Percentiles rank a stretch among this genome's conserved stretches.
Conservation (phyloP, 1,139 yeast genomes). For the Pichia sp. region DNA sequence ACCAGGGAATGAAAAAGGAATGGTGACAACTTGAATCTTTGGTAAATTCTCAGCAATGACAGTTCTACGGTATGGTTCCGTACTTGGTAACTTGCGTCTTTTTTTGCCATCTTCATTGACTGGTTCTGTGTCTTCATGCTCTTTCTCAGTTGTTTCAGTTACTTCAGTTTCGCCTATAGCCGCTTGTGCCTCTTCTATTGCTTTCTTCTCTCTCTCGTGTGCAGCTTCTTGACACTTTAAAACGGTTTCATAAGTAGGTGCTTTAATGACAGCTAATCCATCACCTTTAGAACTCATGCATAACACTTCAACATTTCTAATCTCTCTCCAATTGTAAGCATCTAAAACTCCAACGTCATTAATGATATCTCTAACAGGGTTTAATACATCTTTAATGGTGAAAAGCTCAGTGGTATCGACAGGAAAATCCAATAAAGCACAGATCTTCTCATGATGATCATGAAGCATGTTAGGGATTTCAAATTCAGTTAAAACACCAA, state of each 20-base stretch:
- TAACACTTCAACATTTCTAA: constrained; percentile 49
- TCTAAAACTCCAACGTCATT: constrained; percentile 48
- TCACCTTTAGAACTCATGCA: constrained; percentile 73
- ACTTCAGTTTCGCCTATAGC: background rate
- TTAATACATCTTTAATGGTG: constrained; percentile 40
- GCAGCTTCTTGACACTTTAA: constrained; percentile 10
- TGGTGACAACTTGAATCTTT: constrained; percentile 40
- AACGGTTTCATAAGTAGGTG: constrained; percentile 33
- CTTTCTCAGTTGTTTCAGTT: background rate
- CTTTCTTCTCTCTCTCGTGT: constrained; percentile 10
- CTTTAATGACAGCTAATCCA: constrained; percentile 56
- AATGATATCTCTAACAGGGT: constrained; percentile 59
- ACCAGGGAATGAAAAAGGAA: constrained; percentile 88
- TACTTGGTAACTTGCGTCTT: constrained; percentile 3
- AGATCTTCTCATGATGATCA: constrained; percentile 23
- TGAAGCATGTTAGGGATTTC: constrained; percentile 62
- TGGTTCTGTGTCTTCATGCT: background rate
- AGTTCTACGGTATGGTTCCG: constrained; percentile 11
- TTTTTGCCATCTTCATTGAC: constrained; percentile 3
- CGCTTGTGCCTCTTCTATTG: background rate
- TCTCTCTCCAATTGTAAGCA: constrained; percentile 50
- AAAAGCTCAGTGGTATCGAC: constrained; percentile 25
- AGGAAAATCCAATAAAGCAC: constrained; percentile 2
- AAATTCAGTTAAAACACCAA: constrained; percentile 61
- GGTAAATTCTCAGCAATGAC: constrained; percentile 10